These are phyloP conservation scores for Elongisporangium undulatum DNA, from an alignment of 352 stramenopile species.

Conservation along the genomic window DNA sequence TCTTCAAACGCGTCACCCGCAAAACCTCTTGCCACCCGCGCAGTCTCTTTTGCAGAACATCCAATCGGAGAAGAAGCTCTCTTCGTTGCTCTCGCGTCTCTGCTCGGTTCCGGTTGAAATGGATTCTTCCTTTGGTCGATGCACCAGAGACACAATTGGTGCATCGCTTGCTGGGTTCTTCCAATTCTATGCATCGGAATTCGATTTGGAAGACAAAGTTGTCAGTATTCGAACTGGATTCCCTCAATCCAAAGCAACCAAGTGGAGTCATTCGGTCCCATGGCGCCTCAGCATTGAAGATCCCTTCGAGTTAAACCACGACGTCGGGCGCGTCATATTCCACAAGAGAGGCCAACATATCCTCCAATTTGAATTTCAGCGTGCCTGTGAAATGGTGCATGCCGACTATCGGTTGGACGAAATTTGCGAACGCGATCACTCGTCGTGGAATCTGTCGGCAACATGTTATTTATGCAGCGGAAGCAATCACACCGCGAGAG, in stretches of 20 bases:
- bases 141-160: slow-evolving; percentile 81
- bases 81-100: slow-evolving; percentile 63
- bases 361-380: slow-evolving; percentile 50
- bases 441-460: slow-evolving; percentile 37
- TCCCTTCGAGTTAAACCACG: slow-evolving; percentile 78
- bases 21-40: slow-evolving; percentile 46
- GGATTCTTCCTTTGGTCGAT: slow-evolving; percentile 49
- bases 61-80: slow-evolving; percentile 91
- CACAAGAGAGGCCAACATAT: slow-evolving; percentile 61
- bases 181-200: slow-evolving; percentile 93
- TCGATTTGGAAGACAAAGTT: slow-evolving; percentile 93
- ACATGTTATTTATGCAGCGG: slow-evolving; percentile 66
- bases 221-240: slow-evolving; percentile 88
- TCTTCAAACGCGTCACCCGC: slow-evolving; percentile 78
- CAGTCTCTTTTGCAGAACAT: slow-evolving; percentile 44
- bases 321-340: slow-evolving; percentile 79
- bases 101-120: slow-evolving; percentile 46
- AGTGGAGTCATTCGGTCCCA: slow-evolving; percentile 55
- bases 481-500: slow-evolving; percentile 43
- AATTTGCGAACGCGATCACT: slow-evolving; percentile 47
- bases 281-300: slow-evolving; percentile 88
- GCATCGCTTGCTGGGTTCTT: slow-evolving; percentile 96
- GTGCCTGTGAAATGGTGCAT: slow-evolving; percentile 48
- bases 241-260: slow-evolving; percentile 58
- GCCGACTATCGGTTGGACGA: slow-evolving; percentile 38